Base-by-base conservation (phyloP, 2,329 filamentous ascomycete genomes). In the Podosphaera xanthii region DNA sequence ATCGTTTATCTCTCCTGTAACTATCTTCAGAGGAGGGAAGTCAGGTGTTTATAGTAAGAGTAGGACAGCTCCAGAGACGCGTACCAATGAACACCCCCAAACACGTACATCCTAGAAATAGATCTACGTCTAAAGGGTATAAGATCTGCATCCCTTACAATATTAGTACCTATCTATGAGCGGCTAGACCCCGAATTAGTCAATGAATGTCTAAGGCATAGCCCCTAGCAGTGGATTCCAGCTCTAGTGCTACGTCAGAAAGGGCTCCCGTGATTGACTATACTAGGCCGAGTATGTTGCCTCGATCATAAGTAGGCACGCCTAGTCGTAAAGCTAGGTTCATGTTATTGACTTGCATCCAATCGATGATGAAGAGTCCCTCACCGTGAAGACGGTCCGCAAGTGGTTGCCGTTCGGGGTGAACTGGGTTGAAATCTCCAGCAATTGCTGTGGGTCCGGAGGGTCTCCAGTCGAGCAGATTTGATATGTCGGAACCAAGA, bases 391-490 rank as follows among this genome's bases (percentile, higher is more conserved):
- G 42, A 10, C 42, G 10, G 22, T 10, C 22, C 10, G 42, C 42
- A 10, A 46, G 10, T 2, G 42, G 42, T n/a, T 46, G 42, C 42
- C 42, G 22, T 10, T 46, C 42, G 4, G 42, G 42, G 42, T 46
- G 42, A 46, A 46, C 42, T 10, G 42, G 22, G 22, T 46, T 46
- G 42, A 4, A 46, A n/a, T 46, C 42, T 46, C 42, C 42, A n/a
- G 10, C 2, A 46, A 46, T 46, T 2, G 22, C 42, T 46, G 42
- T 46, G 2, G 42, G 42, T n/a, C 42, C 4, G 22, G 42, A 46
- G 10, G 42, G 2, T 12, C 10, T 59, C 62, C 61, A 62, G 60
- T 58, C 61, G 64, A 59, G 60, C 58, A 46, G 42, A 10, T 3
- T 10, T n/a, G 22, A 46, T 12, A 46, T 2, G 42, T 46, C 42